Conservation (phyloP, 1,284 basidiomycete species). For the Heterobasidion annosum region DNA sequence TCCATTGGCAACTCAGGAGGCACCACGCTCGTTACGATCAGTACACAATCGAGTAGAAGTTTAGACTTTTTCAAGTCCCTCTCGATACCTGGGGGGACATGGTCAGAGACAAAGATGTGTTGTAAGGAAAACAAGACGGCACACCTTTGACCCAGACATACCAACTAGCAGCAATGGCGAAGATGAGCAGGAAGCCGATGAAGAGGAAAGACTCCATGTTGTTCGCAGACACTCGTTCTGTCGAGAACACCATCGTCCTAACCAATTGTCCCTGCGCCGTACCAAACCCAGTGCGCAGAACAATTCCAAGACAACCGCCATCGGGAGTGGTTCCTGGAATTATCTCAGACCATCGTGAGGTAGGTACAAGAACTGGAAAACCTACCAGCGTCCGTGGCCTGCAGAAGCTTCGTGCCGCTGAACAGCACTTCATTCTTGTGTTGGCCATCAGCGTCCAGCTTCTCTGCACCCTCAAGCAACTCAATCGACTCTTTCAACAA, state of each 20-base stretch:
- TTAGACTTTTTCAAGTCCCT: slow-evolving; percentile 89
- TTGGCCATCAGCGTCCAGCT: slow-evolving; percentile 73
- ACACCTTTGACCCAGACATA: slow-evolving; percentile 93
- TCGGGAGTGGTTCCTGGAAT: slow-evolving; percentile 69
- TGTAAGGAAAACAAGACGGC: slow-evolving; percentile 10
- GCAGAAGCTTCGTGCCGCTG: slow-evolving; percentile 90
- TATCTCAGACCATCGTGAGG: neutral
- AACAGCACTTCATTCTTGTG: slow-evolving; percentile 90
- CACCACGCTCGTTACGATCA: slow-evolving; percentile 93
- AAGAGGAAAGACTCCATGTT: slow-evolving; percentile 92
- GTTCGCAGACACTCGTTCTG: slow-evolving; percentile 90
- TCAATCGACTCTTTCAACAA: slow-evolving; percentile 90
- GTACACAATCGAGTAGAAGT: slow-evolving; percentile 84
- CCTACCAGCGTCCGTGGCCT: slow-evolving; percentile 39
- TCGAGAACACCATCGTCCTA: slow-evolving; percentile 95
- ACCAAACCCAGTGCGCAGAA: slow-evolving; percentile 93
- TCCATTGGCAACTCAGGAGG: slow-evolving; percentile 97
- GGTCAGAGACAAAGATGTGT: neutral
- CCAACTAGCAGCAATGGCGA: slow-evolving; percentile 91
- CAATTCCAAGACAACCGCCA: slow-evolving; percentile 82
- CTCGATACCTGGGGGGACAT: slow-evolving; percentile 57
- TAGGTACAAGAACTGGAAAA: neutral
- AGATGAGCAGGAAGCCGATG: slow-evolving; percentile 92
- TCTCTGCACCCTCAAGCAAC: slow-evolving; percentile 68
- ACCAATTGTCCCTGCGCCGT: slow-evolving; percentile 94